phyloP scores from a whole-genome alignment of 495 filamentous ascomycete species.

The Xylaria castorea region DNA sequence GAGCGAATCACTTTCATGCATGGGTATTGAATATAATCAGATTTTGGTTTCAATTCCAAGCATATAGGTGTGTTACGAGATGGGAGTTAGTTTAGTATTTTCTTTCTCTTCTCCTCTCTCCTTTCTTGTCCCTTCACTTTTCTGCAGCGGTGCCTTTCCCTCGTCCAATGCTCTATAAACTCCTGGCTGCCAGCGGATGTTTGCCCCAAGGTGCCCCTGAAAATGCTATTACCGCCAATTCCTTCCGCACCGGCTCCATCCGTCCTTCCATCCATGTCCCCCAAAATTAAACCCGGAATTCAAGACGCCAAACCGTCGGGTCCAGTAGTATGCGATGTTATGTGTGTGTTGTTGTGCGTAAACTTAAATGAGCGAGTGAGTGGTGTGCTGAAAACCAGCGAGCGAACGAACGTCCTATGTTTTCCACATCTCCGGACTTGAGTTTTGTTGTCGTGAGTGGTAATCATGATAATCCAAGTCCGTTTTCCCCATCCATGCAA shows the following conservation, averaged over 20 bases:
- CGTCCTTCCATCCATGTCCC: not conserved
- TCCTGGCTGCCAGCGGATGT: not conserved
- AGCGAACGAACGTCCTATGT: not conserved
- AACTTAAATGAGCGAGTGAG: not conserved
- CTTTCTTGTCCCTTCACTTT: not conserved
- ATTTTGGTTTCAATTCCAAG: conserved; percentile 5
- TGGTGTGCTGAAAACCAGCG: conserved; percentile 15
- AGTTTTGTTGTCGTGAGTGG: not conserved
- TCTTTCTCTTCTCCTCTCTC: not conserved
- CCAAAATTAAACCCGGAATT: not conserved
- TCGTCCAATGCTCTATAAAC: not conserved
- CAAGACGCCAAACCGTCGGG: conserved; percentile 16
- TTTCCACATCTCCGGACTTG: conserved; percentile 8
- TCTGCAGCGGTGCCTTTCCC: not conserved
- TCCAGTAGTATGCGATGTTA: conserved; percentile 6
- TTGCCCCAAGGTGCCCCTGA: not conserved
- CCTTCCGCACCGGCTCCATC: not conserved
- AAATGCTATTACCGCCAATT: not conserved
- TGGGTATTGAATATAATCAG: not conserved
- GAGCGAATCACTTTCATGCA: not conserved
- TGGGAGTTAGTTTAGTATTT: not conserved
- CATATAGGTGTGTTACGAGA: conserved; percentile 5
- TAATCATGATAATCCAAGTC: conserved; percentile 11
- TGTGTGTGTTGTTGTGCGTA: conserved; percentile 1
- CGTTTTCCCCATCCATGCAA: conserved; percentile 19